These are phyloP conservation scores for Raffaelea arxii DNA, from an alignment of 2,329 filamentous ascomycete genomes.

Conservation along the genomic window DNA sequence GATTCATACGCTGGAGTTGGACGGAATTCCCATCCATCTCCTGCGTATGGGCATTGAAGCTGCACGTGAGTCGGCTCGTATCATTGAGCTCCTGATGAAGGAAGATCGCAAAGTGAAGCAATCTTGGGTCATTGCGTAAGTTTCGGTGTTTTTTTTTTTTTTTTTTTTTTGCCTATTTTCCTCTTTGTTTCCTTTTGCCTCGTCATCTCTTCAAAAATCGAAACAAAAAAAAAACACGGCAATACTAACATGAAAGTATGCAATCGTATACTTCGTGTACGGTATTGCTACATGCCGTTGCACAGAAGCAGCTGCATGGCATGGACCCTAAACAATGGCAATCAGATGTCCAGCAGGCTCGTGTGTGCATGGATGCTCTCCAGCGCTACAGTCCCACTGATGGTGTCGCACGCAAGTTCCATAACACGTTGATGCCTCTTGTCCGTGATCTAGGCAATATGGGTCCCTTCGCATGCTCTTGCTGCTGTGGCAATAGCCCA, in stretches of 20 bases:
- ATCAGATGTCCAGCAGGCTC: conserved; percentile 17
- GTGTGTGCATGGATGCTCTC: conserved; percentile 16
- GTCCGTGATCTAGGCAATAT: conserved; percentile 6
- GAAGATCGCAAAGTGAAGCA: conserved; percentile 15
- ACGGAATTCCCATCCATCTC: conserved; percentile 2
- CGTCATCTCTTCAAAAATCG: no score
- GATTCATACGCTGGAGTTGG: not conserved
- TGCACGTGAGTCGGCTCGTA: conserved; percentile 16
- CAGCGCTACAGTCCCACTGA: conserved; percentile 6
- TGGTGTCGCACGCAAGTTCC: conserved; percentile 5
- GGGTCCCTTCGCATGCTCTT: no score
- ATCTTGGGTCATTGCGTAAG: conserved; percentile 23
- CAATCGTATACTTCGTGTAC: conserved; percentile 21
- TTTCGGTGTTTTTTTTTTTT: not conserved
- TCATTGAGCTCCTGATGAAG: conserved; percentile 15
- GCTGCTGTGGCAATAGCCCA: no score
- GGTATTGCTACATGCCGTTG: conserved; percentile 19
- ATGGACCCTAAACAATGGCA: conserved; percentile 15
- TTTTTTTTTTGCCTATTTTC: not conserved
- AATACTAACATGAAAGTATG: conserved; percentile 12
- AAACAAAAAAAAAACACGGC: no score
- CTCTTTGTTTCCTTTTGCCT: not conserved
- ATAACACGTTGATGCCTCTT: conserved; percentile 7
- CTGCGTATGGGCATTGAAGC: conserved; percentile 16
- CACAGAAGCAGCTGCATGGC: conserved; percentile 20